Evolutionary conservation across 345 rosid genomes (phyloP).

Genomic region (Erysimum cheiranthoides): DNA sequence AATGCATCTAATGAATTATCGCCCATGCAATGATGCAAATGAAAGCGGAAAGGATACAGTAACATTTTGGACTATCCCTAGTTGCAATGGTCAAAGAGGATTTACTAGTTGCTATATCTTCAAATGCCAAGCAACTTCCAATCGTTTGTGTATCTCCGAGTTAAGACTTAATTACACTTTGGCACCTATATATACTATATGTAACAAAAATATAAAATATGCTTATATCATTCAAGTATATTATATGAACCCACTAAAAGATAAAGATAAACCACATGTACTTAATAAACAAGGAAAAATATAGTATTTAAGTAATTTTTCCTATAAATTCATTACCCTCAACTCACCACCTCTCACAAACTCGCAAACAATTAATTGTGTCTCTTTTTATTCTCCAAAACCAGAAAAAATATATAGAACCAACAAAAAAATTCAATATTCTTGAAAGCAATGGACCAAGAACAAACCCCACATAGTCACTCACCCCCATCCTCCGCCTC

Average conservation of each 20-base stretch:
- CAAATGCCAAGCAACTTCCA: conserved; percentile 8
- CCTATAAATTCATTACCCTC: conserved; percentile 44
- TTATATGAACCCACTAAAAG: conserved; percentile 41
- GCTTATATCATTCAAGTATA: conserved; percentile 26
- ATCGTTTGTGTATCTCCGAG: conserved; percentile 8
- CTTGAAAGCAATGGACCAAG: conserved; percentile 67
- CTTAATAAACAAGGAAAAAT: conserved; percentile 46
- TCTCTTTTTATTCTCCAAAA: conserved; percentile 42
- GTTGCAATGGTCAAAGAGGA: conserved; percentile 2
- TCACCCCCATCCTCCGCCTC: conserved; percentile 48
- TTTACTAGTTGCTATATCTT: conserved; percentile 12
- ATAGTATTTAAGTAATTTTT: conserved; percentile 39
- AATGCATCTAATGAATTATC: conserved; percentile 8
- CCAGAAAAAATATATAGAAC: conserved; percentile 25
- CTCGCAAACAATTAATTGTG: conserved; percentile 42
- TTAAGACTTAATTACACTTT: neutral
- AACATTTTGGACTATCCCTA: neutral
- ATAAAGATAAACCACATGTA: conserved; percentile 40
- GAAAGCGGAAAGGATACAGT: neutral
- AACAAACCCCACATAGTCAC: conserved; percentile 53
- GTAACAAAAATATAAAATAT: conserved; percentile 22
- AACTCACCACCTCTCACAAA: conserved; percentile 42
- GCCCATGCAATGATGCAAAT: conserved; percentile 11
- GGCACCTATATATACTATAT: neutral
- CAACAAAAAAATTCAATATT: conserved; percentile 19